Evolutionary conservation across 140 eudicot genomes (phyloP).

Genomic region (Bidens hawaiensis): DNA sequence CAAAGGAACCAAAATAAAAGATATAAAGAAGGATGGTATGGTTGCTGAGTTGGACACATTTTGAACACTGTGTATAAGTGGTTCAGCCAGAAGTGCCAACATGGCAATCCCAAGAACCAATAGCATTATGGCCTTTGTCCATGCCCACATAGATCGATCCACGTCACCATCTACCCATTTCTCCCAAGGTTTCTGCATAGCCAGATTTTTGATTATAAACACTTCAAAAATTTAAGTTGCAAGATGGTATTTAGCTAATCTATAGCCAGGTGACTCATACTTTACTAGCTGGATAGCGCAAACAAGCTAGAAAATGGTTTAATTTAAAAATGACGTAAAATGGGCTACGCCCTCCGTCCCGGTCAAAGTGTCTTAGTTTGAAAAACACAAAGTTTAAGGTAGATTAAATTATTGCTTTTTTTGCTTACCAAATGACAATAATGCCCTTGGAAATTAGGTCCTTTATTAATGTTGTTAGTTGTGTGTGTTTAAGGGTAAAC

Average conservation of each 20-base stretch:
- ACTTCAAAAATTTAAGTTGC: not conserved
- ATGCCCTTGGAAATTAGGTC: no score
- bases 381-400: no score
- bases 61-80: slow-evolving; percentile 63
- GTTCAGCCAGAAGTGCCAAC: slow-evolving; percentile 66
- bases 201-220: not conserved
- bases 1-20: slow-evolving; percentile 61
- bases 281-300: no score
- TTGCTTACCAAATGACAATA: no score
- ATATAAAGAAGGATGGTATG: slow-evolving; percentile 46
- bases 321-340: not conserved
- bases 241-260: not conserved
- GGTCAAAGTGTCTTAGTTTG: no score
- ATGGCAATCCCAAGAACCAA: slow-evolving; percentile 49
- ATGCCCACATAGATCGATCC: slow-evolving; percentile 39
- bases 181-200: slow-evolving; percentile 49
- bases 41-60: slow-evolving; percentile 46
- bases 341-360: no score
- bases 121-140: slow-evolving; percentile 54
- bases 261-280: no score
- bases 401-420: no score
- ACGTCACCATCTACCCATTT: slow-evolving; percentile 35
- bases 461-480: no score
- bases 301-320: no score
- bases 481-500: no score